These are phyloP conservation scores for Kodamaea leandrae DNA, from an alignment of 805 yeast species.

Conservation along the genomic window DNA sequence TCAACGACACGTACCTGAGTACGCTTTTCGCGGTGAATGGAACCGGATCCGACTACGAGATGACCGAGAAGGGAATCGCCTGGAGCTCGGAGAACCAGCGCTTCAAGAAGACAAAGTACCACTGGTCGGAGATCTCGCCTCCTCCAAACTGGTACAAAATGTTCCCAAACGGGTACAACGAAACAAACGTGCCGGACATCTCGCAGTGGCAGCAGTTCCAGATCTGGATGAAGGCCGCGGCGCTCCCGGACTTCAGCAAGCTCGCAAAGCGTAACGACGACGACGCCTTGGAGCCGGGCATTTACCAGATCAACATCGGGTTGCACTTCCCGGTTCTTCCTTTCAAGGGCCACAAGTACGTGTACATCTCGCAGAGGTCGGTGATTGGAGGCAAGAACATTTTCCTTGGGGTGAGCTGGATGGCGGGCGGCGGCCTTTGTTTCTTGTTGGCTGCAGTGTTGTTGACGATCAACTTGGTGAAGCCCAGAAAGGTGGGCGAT, in stretches of 20 bases:
- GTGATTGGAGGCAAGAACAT: slow-evolving; percentile 74
- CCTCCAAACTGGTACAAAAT: slow-evolving; percentile 46
- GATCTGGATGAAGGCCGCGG: slow-evolving; percentile 47
- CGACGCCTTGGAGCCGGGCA: slow-evolving; percentile 53
- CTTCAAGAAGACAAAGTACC: slow-evolving; percentile 41
- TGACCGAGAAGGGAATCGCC: slow-evolving; percentile 41
- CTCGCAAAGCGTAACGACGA: slow-evolving; percentile 61
- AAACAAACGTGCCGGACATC: slow-evolving; percentile 42
- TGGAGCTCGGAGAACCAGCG: slow-evolving; percentile 39
- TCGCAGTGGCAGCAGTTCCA: slow-evolving; percentile 44
- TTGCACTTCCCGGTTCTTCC: slow-evolving; percentile 76
- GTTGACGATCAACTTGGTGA: slow-evolving; percentile 52
- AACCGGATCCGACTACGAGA: slow-evolving; percentile 21
- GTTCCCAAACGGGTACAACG: slow-evolving; percentile 44
- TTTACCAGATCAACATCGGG: slow-evolving; percentile 63
- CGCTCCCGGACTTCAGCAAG: slow-evolving; percentile 41
- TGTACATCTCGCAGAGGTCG: slow-evolving; percentile 68
- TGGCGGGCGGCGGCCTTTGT: slow-evolving; percentile 72
- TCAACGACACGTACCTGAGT: slow-evolving; percentile 62
- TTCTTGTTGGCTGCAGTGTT: slow-evolving; percentile 53
- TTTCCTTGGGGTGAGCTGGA: slow-evolving; percentile 71
- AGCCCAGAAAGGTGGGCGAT: slow-evolving; percentile 73
- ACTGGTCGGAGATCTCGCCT: slow-evolving; percentile 37
- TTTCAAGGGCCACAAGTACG: slow-evolving; percentile 63
- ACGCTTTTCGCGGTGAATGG: slow-evolving; percentile 40